Base-by-base conservation (phyloP, 2,329 filamentous ascomycete species). In the Fusarium heterosporum region DNA sequence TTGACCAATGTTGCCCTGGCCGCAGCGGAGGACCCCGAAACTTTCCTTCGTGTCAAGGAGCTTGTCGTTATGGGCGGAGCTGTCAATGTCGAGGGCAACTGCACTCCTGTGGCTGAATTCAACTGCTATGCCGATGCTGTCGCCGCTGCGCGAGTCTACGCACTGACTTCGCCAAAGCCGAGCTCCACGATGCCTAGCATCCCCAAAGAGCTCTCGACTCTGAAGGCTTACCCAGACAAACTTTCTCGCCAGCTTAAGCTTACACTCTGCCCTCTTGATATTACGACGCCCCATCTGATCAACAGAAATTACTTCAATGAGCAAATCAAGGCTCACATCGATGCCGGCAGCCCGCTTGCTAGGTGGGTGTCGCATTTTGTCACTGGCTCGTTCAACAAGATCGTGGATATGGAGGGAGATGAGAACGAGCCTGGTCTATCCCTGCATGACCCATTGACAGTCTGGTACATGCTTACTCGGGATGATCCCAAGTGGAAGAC, bases 21-120 rank as follows among this genome's bases (percentile, higher is more conserved):
- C 4, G 94, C 96, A 4, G 89, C 93, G 14, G 89, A 93, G 73
- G 95, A 98, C 70, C 90, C 94, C 0, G 93, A 95, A 78, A 90
- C 93, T 1, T 97, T 99, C 78, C 84, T 99, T 55, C 88, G 89
- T 41, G 92, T 89, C 47, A 97, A 96, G 77, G 93, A 98, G 78
- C 86, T 99, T 4, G 90, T 97, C 6, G 92, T 97, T 45, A 99
- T 99, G 96, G 96, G 95, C 60, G 96, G 96, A 61, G 90, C 92
- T 25, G 86, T 99, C 53, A 84, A 91, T 60, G 81, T 89, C 42
- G 85, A 89, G 49, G 96, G 96, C 70, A 99, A 99, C 78, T 89
- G 92, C 74, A 89, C 88, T 43, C 95, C 96, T 3, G 87, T 90
- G 13, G 93, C 92, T 65, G 96, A 99, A 77, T 99, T 99, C 86